These are phyloP conservation scores for Coemansia sp. DNA, from an alignment of 192 early-diverging fungal genomes.

Conservation along the genomic window DNA sequence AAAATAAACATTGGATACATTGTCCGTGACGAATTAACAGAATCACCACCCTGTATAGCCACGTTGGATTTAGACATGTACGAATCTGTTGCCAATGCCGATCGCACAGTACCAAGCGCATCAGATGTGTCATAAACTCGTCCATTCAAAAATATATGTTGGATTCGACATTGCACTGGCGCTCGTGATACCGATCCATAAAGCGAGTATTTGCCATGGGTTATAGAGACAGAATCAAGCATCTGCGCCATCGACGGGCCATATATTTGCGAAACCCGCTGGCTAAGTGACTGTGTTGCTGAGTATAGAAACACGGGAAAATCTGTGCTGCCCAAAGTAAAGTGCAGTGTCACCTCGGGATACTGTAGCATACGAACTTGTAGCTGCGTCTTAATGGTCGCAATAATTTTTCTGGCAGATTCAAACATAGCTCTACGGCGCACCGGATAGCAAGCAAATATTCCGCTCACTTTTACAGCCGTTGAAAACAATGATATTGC, in stretches of 20 bases:
- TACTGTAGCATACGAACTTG: constrained; percentile 24
- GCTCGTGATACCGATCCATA: constrained; percentile 33
- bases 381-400: constrained; percentile 16
- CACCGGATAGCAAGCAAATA: constrained; percentile 34
- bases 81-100: constrained; percentile 15
- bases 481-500: constrained; percentile 14
- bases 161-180: constrained; percentile 24
- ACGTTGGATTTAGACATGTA: constrained; percentile 11
- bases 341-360: constrained; percentile 30
- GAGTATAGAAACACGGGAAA: constrained; percentile 19
- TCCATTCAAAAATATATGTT: constrained; percentile 30
- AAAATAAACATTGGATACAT: constrained; percentile 37
- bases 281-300: constrained; percentile 30
- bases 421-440: constrained; percentile 19
- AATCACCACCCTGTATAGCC: not conserved
- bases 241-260: constrained; percentile 20
- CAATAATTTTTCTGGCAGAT: constrained; percentile 13
- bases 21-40: not conserved
- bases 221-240: constrained; percentile 33
- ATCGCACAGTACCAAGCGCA: constrained; percentile 13
- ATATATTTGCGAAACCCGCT: constrained; percentile 32
- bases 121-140: constrained; percentile 12
- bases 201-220: constrained; percentile 18
- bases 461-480: constrained; percentile 18
- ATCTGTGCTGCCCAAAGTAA: constrained; percentile 9